Evolutionary conservation across 192 early-diverging fungal species (phyloP).

Genomic region (Linnemannia exigua): DNA sequence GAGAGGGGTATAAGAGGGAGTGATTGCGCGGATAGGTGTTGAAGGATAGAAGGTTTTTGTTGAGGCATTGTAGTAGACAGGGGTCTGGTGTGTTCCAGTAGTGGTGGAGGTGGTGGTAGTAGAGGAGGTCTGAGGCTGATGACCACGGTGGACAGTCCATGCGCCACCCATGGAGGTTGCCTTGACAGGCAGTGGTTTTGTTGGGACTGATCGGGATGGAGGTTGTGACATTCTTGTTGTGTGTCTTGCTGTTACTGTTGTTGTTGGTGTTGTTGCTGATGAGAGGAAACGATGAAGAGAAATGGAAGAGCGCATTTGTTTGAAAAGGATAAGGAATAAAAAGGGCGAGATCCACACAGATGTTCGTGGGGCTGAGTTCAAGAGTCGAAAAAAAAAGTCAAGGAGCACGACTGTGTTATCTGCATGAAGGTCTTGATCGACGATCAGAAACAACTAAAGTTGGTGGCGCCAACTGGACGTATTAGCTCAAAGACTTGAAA

Average conservation of each 20-base stretch:
- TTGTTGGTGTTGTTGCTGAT: neutral
- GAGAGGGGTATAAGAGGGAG: conserved; percentile 23
- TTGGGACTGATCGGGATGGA: neutral
- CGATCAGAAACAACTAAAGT: too few species aligned
- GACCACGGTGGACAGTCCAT: neutral
- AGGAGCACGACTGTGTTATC: too few species aligned
- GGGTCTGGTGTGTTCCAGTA: neutral
- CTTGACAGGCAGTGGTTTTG: neutral
- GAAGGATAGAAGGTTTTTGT: conserved; percentile 37
- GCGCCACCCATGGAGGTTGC: neutral
- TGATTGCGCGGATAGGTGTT: conserved; percentile 32
- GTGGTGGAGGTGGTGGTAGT: neutral
- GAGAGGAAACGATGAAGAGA: neutral
- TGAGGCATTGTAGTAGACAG: conserved; percentile 9
- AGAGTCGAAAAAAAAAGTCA: neutral
- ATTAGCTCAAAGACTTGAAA: too few species aligned
- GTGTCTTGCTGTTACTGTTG: too few species aligned
- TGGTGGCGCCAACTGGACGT: too few species aligned
- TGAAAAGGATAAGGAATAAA: neutral
- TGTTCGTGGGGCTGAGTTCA: neutral
- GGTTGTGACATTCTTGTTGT: neutral
- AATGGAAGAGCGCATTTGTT: neutral
- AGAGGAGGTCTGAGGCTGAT: neutral
- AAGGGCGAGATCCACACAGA: neutral
- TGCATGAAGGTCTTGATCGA: too few species aligned